Evolutionary conservation across 495 filamentous ascomycete species (phyloP), one percentile per base, ranked within the genome.

Genomic region (Venustampulla echinocandica): DNA sequence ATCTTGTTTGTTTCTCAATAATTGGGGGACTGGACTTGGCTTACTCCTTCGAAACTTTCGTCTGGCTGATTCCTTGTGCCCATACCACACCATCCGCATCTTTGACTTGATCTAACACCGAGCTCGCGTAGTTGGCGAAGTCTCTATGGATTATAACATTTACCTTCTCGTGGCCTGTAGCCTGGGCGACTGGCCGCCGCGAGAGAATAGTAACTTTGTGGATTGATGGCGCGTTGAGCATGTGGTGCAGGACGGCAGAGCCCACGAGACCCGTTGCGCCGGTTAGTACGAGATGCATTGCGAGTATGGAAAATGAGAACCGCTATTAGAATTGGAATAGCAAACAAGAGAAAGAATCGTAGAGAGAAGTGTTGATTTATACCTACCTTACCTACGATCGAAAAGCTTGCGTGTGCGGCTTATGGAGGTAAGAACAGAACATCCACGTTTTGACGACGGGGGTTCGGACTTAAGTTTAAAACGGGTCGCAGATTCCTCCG

Each of bases 191-290:
- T 1, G 82, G 80, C 22, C 80, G 64, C 6, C 83, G 70, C 39
- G 69, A 79, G 42, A 88, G 67, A 50, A 87, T 74, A 11, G 77
- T 82, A 55, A 88, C 74, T 22, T 73, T 77, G 30, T 71, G 71
- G 49, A 87, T 58, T 1, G 65, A 60, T 18, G 67, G 64, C 23
- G 67, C 75, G 38, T 64, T 69, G 45, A 87, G 68, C 70, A 86
- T 82, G 42, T 73, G 67, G 42, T 80, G 71, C 1, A 87, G 70
- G 18, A 77, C 74, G 19, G 65, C 75, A 4, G 74, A 76, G 61
- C 84, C 83, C 14, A 86, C 76, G 3, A 85, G 70, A 49, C 84
- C 84, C 0, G 83, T 88, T 6, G 82, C 82, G 27, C 84, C 84
- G 0, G 84, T 87, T 32, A 87, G 72, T 43, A 88, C 80, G 47